Percentiles rank a stretch among this genome's conserved stretches.
These are phyloP conservation scores for Agaricus bisporus DNA, from an alignment of 768 basidiomycete species.

Conservation along the genomic window DNA sequence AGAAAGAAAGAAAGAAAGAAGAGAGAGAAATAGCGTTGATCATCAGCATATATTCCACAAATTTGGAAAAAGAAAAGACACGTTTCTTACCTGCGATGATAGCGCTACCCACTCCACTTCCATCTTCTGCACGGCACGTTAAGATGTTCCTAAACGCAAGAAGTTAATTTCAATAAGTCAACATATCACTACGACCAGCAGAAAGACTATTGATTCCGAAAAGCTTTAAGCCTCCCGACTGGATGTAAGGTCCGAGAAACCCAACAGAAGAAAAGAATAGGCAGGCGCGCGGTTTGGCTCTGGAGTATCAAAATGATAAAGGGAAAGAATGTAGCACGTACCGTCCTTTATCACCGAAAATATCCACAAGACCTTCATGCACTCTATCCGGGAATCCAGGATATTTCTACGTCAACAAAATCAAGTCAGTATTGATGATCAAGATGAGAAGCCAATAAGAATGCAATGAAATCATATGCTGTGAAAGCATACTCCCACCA, in stretches of 20 bases:
- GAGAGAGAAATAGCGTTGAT: background rate
- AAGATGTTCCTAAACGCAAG: constrained; percentile 51
- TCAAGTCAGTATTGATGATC: background rate
- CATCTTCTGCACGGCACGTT: constrained; percentile 84
- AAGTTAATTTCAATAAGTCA: too few species aligned
- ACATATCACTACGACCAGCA: background rate
- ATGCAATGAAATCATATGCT: too few species aligned
- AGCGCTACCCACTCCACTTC: constrained; percentile 92
- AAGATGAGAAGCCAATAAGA: background rate
- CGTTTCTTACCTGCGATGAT: constrained; percentile 68
- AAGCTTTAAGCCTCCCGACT: background rate
- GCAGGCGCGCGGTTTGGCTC: background rate
- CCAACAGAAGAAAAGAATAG: background rate
- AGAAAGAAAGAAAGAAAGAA: background rate
- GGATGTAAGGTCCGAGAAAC: background rate
- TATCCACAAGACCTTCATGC: constrained; percentile 87
- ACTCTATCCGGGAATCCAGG: constrained; percentile 91
- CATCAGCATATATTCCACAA: background rate
- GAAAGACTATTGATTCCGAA: background rate
- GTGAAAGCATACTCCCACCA: too few species aligned
- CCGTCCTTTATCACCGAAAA: constrained; percentile 96
- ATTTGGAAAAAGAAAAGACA: background rate
- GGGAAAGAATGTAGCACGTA: constrained; percentile 29
- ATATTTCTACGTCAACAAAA: constrained; percentile 69
- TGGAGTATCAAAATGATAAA: background rate